Evolutionary conservation across 2,329 filamentous ascomycete species (phyloP), one percentile per base, ranked within the genome.

Genomic region (Cytospora piceae): DNA sequence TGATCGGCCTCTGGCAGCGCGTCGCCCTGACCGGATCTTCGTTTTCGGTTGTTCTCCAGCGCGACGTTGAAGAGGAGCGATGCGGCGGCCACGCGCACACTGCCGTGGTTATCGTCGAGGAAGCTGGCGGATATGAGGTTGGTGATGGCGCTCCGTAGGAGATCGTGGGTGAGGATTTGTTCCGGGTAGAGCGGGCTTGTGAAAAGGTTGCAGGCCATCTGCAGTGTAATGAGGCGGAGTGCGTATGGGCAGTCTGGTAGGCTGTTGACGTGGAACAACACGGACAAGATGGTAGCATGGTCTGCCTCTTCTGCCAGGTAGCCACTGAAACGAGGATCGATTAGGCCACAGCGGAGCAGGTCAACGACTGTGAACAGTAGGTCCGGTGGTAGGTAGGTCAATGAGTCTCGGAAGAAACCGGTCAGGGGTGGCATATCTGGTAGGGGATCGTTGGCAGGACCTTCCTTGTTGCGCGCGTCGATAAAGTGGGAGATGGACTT

Each of bases 141-240:
- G 1, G 91, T 87, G 32, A 94, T 79, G 0, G 86, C 81, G 1
- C 79, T 74, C 7, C 87, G 84, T 58, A 93, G 76, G 27, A 71
- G 61, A 1, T 77, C 76, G 53, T 84, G 78, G 2, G 78, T 75
- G 8, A 91, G 79, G 11, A 94, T 81, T 68, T 89, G 84, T 2
- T 87, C 82, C 0, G 87, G 81, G 72, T 90, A 96, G 0, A 96
- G 81, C 0, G 87, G 84, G 0, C 89, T 90, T 0, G 87, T 89
- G 78, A 96, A 97, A 52, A 96, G 81, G 72, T 97, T 97, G 78
- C 93, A 96, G 1, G 87, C 84, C 73, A 94, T 84, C 71, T 97
- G 94, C 27, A 96, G 78, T 0, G 92, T 90, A 20, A 96, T 92
- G 2, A 97, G 86, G 17, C 93, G 89, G 1, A 96, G 83, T 5